Evolutionary conservation across 2,329 filamentous ascomycete genomes (phyloP), one percentile per base, ranked within the genome.

Genomic region (Didymella pinodella): DNA sequence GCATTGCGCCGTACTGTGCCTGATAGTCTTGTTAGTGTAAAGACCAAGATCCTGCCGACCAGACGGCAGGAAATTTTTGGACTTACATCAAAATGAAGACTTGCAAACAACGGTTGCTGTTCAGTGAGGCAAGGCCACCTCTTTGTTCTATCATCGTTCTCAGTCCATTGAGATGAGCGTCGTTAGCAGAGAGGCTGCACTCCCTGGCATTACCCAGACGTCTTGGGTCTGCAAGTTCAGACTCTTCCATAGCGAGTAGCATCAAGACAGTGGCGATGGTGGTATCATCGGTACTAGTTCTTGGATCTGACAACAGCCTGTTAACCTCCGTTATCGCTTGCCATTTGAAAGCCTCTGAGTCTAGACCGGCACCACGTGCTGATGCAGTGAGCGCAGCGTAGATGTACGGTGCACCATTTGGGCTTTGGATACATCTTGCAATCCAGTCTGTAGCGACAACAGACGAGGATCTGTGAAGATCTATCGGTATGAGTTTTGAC

Each of bases 181-280:
- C 51, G 47, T 67, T 63, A 34, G 70, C 67, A 40, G 49, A 38
- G 49, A 68, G 34, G 44, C 63, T 73, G 47, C 58, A 67, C n/a
- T 66, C 61, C 8, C 57, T 51, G 8, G 65, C 69, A 20, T 60
- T 61, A 10, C 62, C 52, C n/a, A 49, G 45, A 25, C 32, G 60
- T 31, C 53, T 61, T 10, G 64, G 59, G 25, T 65, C 65, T 8
- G 64, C 69, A 32, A 73, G 64, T 22, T 68, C 59, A 29, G 68
- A 69, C 48, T 76, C 74, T 57, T 75, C 72, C 2, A 75, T 57
- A 41, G 65, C 69, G 10, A 76, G 64, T 16, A 76, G 62, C 43
- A 72, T 70, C 40, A 75, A 65, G 14, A 76, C 72, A 25, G 73
- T 66, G 16, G 72, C 68, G 29, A 76, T 75, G 22, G 71, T 75